Evolutionary conservation across 805 yeast genomes (phyloP), one percentile per base, ranked within the genome.

Genomic region (Monosporozyma servazzii): DNA sequence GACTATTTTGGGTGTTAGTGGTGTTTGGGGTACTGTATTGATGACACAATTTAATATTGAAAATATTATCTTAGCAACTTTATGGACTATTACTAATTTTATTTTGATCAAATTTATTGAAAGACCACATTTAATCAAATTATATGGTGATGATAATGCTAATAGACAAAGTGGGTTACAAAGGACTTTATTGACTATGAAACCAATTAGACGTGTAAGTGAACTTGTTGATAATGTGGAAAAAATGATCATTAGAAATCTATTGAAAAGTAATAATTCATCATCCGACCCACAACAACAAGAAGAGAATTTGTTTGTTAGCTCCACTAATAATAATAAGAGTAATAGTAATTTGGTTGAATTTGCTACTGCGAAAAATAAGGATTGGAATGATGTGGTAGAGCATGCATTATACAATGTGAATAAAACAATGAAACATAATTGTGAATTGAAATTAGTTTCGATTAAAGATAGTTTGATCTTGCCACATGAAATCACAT

Each of bases 1-100:
- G 63, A 83, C 88, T 56, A 67, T 86, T 15, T 75, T 85, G 53
- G 91, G 95, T 11, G 80, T 82, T 51, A 80, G 88, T 55, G 91
- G 91, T 15, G 76, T 85, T 39, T 84, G 88, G 88, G 93, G 91
- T 23, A 59, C 75, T 5, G 80, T 81, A 0, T 69, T 84, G 36
- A 73, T 86, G 51, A 76, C 87, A 42, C 64, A 73, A 51, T 79
- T 82, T 23, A 74, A 81, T 1, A 66, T 69, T 40, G 65, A 70
- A 49, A 74, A 76, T 29, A 71, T 77, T 46, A 70, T 78, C 50
- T 59, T 85, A 47, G 78, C 84, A 0, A 71, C 78, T 58, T 64
- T 84, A 42, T 86, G 90, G 88, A 79, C 87, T 1, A 63, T 75
- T 9, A 79, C 82, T 54, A 83, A 82, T 60, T 76, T 86, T 52